Base-by-base conservation (phyloP, 345 rosid species). In the Euphorbia tirucalli region DNA sequence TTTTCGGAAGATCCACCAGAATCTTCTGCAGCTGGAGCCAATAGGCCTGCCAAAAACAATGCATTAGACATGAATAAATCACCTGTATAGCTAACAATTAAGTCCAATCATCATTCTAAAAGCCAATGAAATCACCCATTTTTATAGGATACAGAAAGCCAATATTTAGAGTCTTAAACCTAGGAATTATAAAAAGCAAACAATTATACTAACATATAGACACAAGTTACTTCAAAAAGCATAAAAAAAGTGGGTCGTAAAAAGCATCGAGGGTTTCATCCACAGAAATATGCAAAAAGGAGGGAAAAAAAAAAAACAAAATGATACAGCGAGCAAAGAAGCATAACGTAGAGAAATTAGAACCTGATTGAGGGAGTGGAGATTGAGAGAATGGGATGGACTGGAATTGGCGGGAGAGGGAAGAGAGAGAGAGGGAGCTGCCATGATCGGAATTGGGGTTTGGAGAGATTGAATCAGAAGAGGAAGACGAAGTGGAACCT, bases 401-500 rank as follows among this genome's bases (percentile, higher is more conserved):
- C 70, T 56, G 62, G 74, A 75, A 74, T 39, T 75, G 80, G 78
- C 49, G 74, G 22, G 75, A 32, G 64, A 72, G 32, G 70, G 65
- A 21, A 69, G 81, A 48, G 75, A 50, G 37, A 68, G 71, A 21
- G 49, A 44, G 28, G 52, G 64, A 74, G 77, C 63, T 39, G 85
- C 90, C 97, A 94, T 94, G 86, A 74, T 82, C 77, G 77, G 84
- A 56, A 76, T 72, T 84, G 83, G 93, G 90, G 88, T 85, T 85
- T 63, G 61, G 80, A 81, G 79, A 60, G 18, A 73, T 75, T 49
- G 83, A 67, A 56, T 71, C 52, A 58, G 80, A 43, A 4, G 80
- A 63, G 35, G 96, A 70, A 44, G 89, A 84, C 62, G 93, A 81
- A 7, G 65, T 75, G 80, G 83, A 79, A 79, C 86, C 89, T 87